Evolutionary conservation across 805 yeast species (phyloP).

Genomic region (Starmerella tilneyi): DNA sequence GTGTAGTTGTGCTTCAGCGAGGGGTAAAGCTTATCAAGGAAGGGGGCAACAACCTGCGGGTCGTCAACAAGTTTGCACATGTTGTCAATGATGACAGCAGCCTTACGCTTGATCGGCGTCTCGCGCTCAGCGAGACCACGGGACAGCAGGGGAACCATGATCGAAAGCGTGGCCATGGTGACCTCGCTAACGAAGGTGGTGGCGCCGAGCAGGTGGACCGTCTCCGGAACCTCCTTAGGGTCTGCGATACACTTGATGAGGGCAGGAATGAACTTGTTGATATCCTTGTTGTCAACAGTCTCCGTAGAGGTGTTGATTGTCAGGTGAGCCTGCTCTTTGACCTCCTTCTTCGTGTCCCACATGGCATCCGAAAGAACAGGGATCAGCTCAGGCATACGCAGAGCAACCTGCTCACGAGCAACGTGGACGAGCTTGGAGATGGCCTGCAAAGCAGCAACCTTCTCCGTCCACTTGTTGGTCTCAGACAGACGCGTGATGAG

Average conservation of each 20-base stretch:
- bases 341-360: constrained; percentile 99
- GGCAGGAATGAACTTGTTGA: constrained; percentile 96
- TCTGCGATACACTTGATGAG: constrained; percentile 92
- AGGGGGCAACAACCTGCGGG: constrained; percentile 99
- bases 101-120: constrained; percentile 98
- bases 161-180: constrained; percentile 97
- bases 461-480: constrained; percentile 93
- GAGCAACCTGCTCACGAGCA: constrained; percentile 91
- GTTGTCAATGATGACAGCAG: constrained; percentile 99
- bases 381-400: constrained; percentile 98
- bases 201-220: constrained; percentile 98
- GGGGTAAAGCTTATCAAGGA: constrained; percentile 91
- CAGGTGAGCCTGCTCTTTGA: constrained; percentile 89
- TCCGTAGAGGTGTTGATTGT: constrained; percentile 95
- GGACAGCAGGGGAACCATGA: constrained; percentile 96
- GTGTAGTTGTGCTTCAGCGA: constrained; percentile 87
- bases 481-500: constrained; percentile 55
- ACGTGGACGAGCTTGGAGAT: constrained; percentile 80
- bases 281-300: constrained; percentile 99
- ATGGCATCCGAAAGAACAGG: constrained; percentile 98
- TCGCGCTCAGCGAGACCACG: constrained; percentile 99
- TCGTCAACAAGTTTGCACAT: constrained; percentile 99
- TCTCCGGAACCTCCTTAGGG: constrained; percentile 97
- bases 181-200: constrained; percentile 99
- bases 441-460: constrained; percentile 79